These are phyloP conservation scores for Aristolochia fimbriata DNA, from an alignment of 164 flowering plant genomes.

Conservation along the genomic window DNA sequence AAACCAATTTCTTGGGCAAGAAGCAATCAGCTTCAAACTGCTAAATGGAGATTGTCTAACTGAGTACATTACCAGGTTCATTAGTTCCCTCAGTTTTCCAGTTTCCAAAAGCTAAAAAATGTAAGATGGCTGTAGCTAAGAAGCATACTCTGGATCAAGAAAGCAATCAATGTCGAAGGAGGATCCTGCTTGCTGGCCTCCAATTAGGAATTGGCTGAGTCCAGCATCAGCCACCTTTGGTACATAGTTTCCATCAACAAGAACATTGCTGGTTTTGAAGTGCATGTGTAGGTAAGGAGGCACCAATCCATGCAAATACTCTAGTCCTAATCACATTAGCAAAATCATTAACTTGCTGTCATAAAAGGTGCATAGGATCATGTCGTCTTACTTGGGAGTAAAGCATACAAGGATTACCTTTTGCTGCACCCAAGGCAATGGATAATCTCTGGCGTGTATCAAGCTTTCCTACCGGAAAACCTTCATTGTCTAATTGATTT, in stretches of 20 bases:
- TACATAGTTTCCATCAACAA: conserved; percentile 29
- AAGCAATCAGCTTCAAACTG: too few species aligned
- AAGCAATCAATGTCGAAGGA: conserved; percentile 28
- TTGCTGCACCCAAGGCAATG: conserved; percentile 40
- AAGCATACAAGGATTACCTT: conserved; percentile 18
- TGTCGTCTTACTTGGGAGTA: too few species aligned
- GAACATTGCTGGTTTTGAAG: conserved; percentile 41
- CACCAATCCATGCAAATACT: conserved; percentile 30
- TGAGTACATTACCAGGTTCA: too few species aligned
- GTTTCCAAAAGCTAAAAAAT: too few species aligned
- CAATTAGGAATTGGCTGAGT: conserved; percentile 22
- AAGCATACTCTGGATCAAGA: conserved; percentile 36
- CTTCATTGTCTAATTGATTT: conserved; percentile 25
- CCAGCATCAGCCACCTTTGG: conserved; percentile 46
- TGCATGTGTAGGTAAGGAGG: conserved; percentile 39
- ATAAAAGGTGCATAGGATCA: too few species aligned
- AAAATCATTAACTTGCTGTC: neutral
- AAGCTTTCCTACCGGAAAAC: conserved; percentile 33
- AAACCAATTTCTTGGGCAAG: too few species aligned
- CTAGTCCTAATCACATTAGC: conserved; percentile 25
- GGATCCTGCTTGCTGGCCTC: conserved; percentile 23
- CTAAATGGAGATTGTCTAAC: too few species aligned
- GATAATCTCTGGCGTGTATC: conserved; percentile 27
- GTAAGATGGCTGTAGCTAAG: neutral
- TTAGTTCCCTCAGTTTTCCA: too few species aligned